Evolutionary conservation across 1,284 basidiomycete genomes (phyloP).

Genomic region (Tilletia horrida): DNA sequence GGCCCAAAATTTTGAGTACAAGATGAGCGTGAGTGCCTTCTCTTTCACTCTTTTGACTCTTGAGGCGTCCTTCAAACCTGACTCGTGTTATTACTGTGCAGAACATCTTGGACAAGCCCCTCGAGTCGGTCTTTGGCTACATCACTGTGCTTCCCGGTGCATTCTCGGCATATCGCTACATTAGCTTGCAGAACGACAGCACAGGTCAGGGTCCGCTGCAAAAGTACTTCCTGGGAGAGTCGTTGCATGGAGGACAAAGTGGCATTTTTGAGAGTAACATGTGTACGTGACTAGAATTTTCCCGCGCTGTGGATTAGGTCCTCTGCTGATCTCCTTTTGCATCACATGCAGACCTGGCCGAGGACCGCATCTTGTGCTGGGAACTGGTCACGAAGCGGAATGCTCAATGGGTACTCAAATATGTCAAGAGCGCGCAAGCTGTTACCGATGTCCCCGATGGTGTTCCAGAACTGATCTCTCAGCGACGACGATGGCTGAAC

Average conservation of each 20-base stretch:
- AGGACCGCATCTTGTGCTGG: slow-evolving; percentile 51
- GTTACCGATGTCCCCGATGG: slow-evolving; percentile 52
- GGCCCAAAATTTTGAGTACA: slow-evolving; percentile 54
- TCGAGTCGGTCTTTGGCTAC: slow-evolving; percentile 75
- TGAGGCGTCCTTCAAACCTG: background rate
- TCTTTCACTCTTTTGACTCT: no score
- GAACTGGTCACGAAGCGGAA: slow-evolving; percentile 56
- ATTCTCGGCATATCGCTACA: slow-evolving; percentile 76
- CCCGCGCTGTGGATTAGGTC: background rate
- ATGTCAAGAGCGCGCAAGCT: slow-evolving; percentile 50
- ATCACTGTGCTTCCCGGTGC: slow-evolving; percentile 89
- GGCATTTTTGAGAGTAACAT: slow-evolving; percentile 53
- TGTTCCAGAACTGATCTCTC: slow-evolving; percentile 49
- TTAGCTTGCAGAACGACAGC: slow-evolving; percentile 80
- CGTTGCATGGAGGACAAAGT: slow-evolving; percentile 59
- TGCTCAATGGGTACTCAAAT: slow-evolving; percentile 49
- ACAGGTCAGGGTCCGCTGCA: slow-evolving; percentile 80
- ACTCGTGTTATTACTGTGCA: background rate
- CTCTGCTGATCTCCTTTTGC: slow-evolving; percentile 4
- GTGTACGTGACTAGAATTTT: slow-evolving; percentile 23
- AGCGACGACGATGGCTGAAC: slow-evolving; percentile 51
- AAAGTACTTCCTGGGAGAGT: slow-evolving; percentile 88
- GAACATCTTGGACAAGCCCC: slow-evolving; percentile 58
- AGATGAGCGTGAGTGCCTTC: slow-evolving; percentile 35
- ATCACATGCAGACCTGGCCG: slow-evolving; percentile 17